A percentile compares a stretch with the other conserved stretches of the same genome.
Conservation (phyloP, 2,329 filamentous ascomycete species). For the Aschersonia sp. region DNA sequence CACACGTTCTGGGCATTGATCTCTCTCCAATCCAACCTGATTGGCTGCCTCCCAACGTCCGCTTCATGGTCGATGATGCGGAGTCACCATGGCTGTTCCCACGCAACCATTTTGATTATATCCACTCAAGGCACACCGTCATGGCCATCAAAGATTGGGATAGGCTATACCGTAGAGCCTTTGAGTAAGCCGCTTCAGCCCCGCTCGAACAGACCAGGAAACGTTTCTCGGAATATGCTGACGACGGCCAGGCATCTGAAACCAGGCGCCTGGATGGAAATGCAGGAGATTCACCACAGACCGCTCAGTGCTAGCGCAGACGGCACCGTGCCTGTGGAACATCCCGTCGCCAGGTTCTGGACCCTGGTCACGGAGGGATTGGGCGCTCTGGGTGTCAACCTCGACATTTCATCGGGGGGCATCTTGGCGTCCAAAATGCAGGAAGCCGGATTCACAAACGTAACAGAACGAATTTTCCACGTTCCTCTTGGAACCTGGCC, state of each 20-base stretch:
- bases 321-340: conserved; percentile 19
- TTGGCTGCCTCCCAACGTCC: conserved; percentile 39
- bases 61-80: conserved; percentile 42
- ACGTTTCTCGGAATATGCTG: too few species aligned
- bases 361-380: conserved; percentile 28
- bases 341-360: conserved; percentile 33
- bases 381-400: conserved; percentile 27
- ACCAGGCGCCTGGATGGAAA: conserved; percentile 39
- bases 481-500: conserved; percentile 41
- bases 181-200: conserved; percentile 22
- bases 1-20: conserved; percentile 29
- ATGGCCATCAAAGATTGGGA: conserved; percentile 43
- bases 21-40: conserved; percentile 34
- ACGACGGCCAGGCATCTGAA: conserved; percentile 27
- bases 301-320: conserved; percentile 27
- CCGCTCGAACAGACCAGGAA: too few species aligned
- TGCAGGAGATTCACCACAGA: conserved; percentile 37
- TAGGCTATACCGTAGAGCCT: conserved; percentile 27
- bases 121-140: conserved; percentile 43
- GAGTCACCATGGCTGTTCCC: conserved; percentile 42
- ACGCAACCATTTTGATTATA: conserved; percentile 41
- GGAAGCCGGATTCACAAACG: conserved; percentile 35
- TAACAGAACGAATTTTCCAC: conserved; percentile 33
- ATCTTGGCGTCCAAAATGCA: conserved; percentile 29
- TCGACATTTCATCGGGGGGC: conserved; percentile 26